Base-by-base conservation (phyloP, 2,329 filamentous ascomycete genomes). In the Ophiostoma himal-ulmi region DNA sequence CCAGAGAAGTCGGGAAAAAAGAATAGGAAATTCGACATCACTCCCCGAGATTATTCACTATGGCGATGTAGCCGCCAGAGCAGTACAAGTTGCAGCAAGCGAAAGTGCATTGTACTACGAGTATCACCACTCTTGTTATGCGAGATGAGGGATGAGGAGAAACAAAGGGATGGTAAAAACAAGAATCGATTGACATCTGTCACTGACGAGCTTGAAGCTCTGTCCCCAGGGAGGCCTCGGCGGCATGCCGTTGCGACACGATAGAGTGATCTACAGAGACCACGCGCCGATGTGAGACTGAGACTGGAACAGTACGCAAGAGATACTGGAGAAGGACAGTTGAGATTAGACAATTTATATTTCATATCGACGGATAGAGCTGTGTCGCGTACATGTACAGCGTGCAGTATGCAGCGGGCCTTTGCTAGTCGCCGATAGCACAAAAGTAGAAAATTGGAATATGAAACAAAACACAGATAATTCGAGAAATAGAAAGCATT, bases 81-180 rank as follows among this genome's bases (percentile, higher is more conserved):
- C 11, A 36, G 60, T 26, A 26, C 52, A 57, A 57, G 57, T 65
- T 7, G 20, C 60, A 65, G 62, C 62, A 65, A 65, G 62, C 36
- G 62, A 65, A 30, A 39, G 62, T 41, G 62, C 20, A 65, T n/a
- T 36, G 62, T 65, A 11, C n/a, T 39, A 41, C 62, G 41, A 39
- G 62, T 65, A 65, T 65, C 20, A 65, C 62, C 60, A 64, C 60
- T n/a, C 22, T 48, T 17, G 41, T 6, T 17, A 22, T 8, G 22
- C 3, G 36, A 11, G 34, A 7, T 34, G 26, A 34, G 14, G 14
- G 57, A 30, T 26, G 22, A 57, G 52, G 44, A 57, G 52, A 57
- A 30, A 57, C 4, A 3, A 14, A 48, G 44, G 5, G 17, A 7
- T 7, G n/a, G 44, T 8, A 17, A 48, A 48, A 48, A n/a, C 44